phyloP scores from a whole-genome alignment of 2,329 filamentous ascomycete genomes.

The Fusarium gaditjirri region DNA sequence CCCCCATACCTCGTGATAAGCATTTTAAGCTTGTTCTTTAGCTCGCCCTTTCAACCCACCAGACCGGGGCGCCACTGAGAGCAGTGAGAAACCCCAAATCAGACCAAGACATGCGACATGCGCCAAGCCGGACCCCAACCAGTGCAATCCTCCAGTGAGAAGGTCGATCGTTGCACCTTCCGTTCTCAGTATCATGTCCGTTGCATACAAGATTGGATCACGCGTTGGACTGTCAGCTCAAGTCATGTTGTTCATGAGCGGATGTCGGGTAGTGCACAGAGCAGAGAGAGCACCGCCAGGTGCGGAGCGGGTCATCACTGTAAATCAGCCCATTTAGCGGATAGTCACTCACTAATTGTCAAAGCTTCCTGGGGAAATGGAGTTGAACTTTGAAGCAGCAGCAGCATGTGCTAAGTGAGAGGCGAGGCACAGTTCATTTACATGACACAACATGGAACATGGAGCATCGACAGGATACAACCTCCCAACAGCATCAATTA shows the following conservation, averaged over 20 bases:
- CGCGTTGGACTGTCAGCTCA: constrained; percentile 15
- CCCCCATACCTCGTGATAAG: constrained; percentile 10
- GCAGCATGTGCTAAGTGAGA: background rate
- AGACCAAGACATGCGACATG: background rate
- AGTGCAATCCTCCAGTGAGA: constrained; percentile 6
- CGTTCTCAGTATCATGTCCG: constrained; percentile 35
- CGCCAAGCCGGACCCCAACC: constrained; percentile 28
- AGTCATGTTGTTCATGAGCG: background rate
- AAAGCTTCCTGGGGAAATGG: background rate
- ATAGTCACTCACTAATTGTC: background rate
- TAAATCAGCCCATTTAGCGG: background rate
- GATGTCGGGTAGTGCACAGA: constrained; percentile 25
- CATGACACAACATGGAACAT: background rate
- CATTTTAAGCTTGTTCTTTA: constrained; percentile 36
- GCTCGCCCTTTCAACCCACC: background rate
- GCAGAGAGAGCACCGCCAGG: constrained; percentile 6
- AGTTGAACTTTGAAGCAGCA: background rate
- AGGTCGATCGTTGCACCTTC: constrained; percentile 39
- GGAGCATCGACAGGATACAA: background rate
- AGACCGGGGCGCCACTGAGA: background rate
- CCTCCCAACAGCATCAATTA: background rate
- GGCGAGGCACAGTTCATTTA: constrained; percentile 5
- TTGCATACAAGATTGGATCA: constrained; percentile 15
- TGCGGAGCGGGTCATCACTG: constrained; percentile 25
- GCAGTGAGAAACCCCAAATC: background rate